Base-by-base conservation (phyloP, 192 early-diverging fungal species). In the Lobosporangium transversale region DNA sequence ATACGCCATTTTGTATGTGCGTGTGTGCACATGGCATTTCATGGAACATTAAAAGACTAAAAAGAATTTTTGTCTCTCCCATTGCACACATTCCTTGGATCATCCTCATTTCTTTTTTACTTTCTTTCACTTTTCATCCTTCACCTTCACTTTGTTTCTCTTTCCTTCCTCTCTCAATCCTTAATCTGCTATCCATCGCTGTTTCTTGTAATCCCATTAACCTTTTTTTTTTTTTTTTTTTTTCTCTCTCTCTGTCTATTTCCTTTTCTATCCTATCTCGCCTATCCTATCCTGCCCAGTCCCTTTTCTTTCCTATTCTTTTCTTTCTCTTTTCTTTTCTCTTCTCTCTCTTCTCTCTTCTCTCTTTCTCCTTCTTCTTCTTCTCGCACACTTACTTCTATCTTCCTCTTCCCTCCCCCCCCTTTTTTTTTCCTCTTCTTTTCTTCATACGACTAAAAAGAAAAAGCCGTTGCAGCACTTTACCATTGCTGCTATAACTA, bases 81-180 rank as follows among this genome's bases (percentile, higher is more conserved):
- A 10, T 40, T 40, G 37, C 37, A 40, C 7, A 40, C 7, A 14
- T 40, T 40, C 37, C 37, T 40, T 40, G 37, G n/a, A n/a, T n/a
- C n/a, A 42, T 42, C 17, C 51, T 31, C 23, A 30, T 18, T 27
- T 3, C 26, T 55, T 55, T 55, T 55, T 55, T 55, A 35, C 15
- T 58, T 48, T 47, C 29, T 20, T 37, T 12, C n/a, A n/a, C n/a
- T n/a, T n/a, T n/a, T n/a, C n/a, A n/a, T n/a, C n/a, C n/a, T n/a
- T n/a, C n/a, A n/a, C n/a, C n/a, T n/a, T n/a, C n/a, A n/a, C n/a
- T n/a, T n/a, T n/a, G n/a, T n/a, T n/a, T n/a, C n/a, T n/a, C n/a
- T n/a, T n/a, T n/a, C n/a, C n/a, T n/a, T n/a, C n/a, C n/a, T n/a
- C n/a, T n/a, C n/a, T n/a, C n/a, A n/a, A n/a, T n/a, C n/a, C n/a